A percentile compares a stretch with the other conserved stretches of the same genome.
These are phyloP conservation scores for Hordeum pubiflorum DNA, from an alignment of 202 grass and related monocot species.

Conservation along the genomic window DNA sequence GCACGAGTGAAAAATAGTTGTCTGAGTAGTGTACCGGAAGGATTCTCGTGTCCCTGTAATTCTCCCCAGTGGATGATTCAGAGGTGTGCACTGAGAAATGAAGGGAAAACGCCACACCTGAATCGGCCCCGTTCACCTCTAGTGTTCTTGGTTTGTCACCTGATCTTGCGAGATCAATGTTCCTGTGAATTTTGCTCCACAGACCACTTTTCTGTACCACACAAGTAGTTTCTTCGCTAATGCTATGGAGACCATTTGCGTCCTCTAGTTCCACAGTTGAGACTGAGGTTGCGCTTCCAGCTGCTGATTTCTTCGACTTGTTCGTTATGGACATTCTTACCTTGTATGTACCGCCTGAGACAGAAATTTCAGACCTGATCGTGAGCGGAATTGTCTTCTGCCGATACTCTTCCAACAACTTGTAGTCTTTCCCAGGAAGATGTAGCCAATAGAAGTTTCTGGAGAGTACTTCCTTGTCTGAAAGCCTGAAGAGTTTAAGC, in stretches of 20 bases:
- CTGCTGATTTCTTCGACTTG: conserved; percentile 40
- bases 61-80: conserved; percentile 25
- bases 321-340: conserved; percentile 64
- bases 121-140: conserved; percentile 49
- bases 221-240: background rate
- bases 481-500: conserved; percentile 71
- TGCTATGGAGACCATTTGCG: background rate
- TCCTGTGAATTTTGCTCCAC: conserved; percentile 38
- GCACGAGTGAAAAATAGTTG: conserved; percentile 76
- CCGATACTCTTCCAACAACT: conserved; percentile 52
- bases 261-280: background rate
- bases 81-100: conserved; percentile 70
- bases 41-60: conserved; percentile 70
- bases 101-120: conserved; percentile 83
- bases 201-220: conserved; percentile 16
- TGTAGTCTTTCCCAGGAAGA: conserved; percentile 75
- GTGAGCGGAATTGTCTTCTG: conserved; percentile 60
- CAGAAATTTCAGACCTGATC: conserved; percentile 47
- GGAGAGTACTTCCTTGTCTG: conserved; percentile 58
- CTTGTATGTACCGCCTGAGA: conserved; percentile 47
- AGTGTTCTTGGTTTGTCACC: conserved; percentile 14
- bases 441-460: conserved; percentile 96
- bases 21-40: conserved; percentile 89
- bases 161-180: conserved; percentile 11
- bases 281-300: conserved; percentile 3